Percentiles rank a stretch among this genome's conserved stretches.
These are phyloP conservation scores for Lepidium sativum DNA, from an alignment of 345 rosid genomes.

Conservation along the genomic window DNA sequence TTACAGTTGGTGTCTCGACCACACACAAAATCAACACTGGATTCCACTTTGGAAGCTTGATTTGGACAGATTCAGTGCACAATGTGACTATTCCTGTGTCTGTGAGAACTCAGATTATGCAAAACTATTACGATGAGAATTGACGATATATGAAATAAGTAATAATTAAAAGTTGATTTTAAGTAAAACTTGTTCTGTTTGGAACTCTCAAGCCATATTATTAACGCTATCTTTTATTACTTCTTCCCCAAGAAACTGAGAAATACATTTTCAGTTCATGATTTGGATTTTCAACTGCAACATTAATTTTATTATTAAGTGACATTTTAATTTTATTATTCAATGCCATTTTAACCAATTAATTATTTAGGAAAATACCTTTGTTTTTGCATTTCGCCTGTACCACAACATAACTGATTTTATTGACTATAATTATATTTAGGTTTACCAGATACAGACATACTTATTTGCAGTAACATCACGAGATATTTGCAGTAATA, in stretches of 20 bases:
- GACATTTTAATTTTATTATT: not conserved
- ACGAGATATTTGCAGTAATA: not conserved
- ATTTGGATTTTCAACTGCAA: not conserved
- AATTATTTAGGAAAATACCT: too few species aligned
- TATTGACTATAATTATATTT: too few species aligned
- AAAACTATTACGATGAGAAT: slow-evolving; percentile 23
- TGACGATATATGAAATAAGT: not conserved
- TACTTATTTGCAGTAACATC: too few species aligned
- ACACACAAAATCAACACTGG: slow-evolving; percentile 32
- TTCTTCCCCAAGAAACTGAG: not conserved
- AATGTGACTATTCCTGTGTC: slow-evolving; percentile 38
- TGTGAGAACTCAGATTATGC: slow-evolving; percentile 30
- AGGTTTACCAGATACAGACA: too few species aligned
- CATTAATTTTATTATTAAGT: not conserved
- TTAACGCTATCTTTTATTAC: not conserved
- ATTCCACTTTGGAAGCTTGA: slow-evolving; percentile 36
- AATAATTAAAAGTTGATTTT: too few species aligned
- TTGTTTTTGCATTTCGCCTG: too few species aligned
- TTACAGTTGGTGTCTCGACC: slow-evolving; percentile 19
- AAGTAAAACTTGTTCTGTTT: too few species aligned
- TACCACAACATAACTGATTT: too few species aligned
- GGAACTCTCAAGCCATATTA: not conserved
- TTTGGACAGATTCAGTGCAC: slow-evolving; percentile 28
- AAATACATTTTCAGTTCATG: not conserved
- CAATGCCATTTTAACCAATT: too few species aligned